Evolutionary conservation across 2,329 filamentous ascomycete species (phyloP).

Genomic region (Penicillium sp.): DNA sequence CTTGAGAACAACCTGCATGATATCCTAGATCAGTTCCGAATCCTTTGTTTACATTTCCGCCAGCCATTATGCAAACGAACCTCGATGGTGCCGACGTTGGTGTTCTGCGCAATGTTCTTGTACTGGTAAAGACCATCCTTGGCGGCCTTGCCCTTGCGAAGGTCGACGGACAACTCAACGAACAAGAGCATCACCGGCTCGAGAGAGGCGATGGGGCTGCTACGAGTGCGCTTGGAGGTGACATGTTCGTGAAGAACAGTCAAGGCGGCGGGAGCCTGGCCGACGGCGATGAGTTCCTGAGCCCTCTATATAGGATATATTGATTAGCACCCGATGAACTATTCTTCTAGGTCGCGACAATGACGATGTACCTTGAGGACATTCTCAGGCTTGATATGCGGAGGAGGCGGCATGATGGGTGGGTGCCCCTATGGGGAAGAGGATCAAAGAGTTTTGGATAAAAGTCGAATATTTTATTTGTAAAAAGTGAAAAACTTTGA

Average conservation of each 20-base stretch:
- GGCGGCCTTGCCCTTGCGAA: conserved; percentile 96
- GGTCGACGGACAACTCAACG: conserved; percentile 92
- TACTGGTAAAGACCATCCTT: conserved; percentile 99
- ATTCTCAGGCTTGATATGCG: conserved; percentile 98
- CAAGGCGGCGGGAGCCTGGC: conserved; percentile 86
- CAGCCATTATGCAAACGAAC: conserved; percentile 45
- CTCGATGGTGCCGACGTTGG: conserved; percentile 95
- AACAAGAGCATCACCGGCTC: conserved; percentile 98
- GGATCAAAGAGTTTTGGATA: conserved; percentile 13
- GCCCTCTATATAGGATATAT: conserved; percentile 58
- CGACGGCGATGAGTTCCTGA: conserved; percentile 96
- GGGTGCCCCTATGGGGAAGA: conserved; percentile 31
- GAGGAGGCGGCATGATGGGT: conserved; percentile 80
- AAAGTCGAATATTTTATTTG: conserved; percentile 8
- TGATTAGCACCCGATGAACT: conserved; percentile 17
- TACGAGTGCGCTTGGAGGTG: conserved; percentile 95
- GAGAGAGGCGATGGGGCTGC: conserved; percentile 90
- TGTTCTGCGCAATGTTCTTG: conserved; percentile 99
- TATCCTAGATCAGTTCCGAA: conserved; percentile 9
- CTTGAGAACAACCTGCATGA: conserved; percentile 71
- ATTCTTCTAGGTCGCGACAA: conserved; percentile 14
- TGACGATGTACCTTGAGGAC: conserved; percentile 67
- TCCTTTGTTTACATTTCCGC: background rate
- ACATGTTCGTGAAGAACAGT: conserved; percentile 98
- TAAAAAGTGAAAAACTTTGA: conserved; percentile 4